Conservation (phyloP, 2,329 filamentous ascomycete genomes). For the Albifimbria verrucaria region DNA sequence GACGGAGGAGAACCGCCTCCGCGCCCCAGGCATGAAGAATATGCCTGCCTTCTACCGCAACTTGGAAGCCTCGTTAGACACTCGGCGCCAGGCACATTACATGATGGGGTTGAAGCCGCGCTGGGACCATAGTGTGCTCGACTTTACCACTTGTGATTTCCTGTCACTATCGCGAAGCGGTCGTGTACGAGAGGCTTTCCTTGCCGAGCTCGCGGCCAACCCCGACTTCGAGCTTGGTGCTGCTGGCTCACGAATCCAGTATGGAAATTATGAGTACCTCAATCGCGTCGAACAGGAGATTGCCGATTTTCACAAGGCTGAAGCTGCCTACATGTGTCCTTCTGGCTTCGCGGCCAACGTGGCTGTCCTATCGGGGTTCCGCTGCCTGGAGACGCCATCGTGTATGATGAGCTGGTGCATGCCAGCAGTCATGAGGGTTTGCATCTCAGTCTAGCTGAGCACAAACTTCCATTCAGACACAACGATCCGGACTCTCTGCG, state of each 20-base stretch:
- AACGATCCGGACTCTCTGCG: constrained; percentile 33
- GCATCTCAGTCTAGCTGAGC: constrained; percentile 46
- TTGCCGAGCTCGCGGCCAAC: constrained; percentile 30
- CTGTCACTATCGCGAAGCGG: constrained; percentile 53
- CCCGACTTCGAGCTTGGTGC: constrained; percentile 40
- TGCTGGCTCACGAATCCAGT: constrained; percentile 58
- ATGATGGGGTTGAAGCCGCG: constrained; percentile 19
- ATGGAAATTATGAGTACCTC: constrained; percentile 61
- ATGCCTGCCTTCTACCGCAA: constrained; percentile 11
- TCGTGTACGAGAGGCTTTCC: constrained; percentile 40
- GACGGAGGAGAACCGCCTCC: background rate
- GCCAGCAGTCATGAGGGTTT: constrained; percentile 64
- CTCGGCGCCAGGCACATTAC: constrained; percentile 12
- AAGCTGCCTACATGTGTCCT: constrained; percentile 56
- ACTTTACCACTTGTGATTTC: constrained; percentile 66
- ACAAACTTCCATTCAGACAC: constrained; percentile 40
- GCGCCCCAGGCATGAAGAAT: background rate
- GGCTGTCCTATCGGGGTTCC: constrained; percentile 47
- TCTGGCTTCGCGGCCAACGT: constrained; percentile 53
- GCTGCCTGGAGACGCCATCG: constrained; percentile 46
- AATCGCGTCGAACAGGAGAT: constrained; percentile 52
- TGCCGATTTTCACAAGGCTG: constrained; percentile 56
- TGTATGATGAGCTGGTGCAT: constrained; percentile 64
- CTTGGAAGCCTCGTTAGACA: constrained; percentile 23
- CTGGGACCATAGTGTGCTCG: constrained; percentile 17